Evolutionary conservation across 2,329 filamentous ascomycete genomes (phyloP).

Genomic region (Pestalotiopsis sp.): DNA sequence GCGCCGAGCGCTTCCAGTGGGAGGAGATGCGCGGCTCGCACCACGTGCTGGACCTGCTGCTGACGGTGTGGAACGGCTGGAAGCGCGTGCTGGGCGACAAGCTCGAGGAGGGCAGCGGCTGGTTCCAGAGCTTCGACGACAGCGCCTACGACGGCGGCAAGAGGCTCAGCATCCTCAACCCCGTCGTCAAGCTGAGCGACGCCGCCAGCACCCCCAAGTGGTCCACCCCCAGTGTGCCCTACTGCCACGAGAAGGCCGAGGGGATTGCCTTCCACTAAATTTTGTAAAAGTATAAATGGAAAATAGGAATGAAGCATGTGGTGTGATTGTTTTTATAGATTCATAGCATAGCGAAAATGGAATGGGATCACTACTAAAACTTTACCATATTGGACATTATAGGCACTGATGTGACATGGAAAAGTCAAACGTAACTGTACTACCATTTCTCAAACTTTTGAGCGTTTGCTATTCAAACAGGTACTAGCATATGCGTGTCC

Average conservation of each 20-base stretch:
- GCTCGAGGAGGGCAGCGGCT: slow-evolving; percentile 23
- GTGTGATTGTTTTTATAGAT: background rate
- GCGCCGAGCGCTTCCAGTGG: slow-evolving; percentile 28
- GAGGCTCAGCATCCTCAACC: slow-evolving; percentile 26
- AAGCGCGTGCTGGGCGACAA: slow-evolving; percentile 21
- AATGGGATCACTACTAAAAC: background rate
- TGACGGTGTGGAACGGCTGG: slow-evolving; percentile 27
- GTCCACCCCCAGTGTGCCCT: slow-evolving; percentile 25
- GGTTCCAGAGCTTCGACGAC: slow-evolving; percentile 26
- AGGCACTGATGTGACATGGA: background rate
- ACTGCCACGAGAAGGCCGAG: slow-evolving; percentile 19
- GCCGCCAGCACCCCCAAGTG: slow-evolving; percentile 20
- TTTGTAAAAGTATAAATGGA: background rate
- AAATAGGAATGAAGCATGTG: background rate
- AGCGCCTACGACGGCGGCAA: slow-evolving; percentile 23
- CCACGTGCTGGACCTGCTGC: slow-evolving; percentile 28
- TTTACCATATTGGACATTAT: background rate
- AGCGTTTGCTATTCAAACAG: too few species aligned
- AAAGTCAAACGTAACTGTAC: too few species aligned
- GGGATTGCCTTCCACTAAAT: slow-evolving; percentile 8
- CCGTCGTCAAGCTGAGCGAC: slow-evolving; percentile 26
- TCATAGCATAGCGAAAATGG: background rate
- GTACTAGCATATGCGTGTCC: too few species aligned
- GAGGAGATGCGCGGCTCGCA: slow-evolving; percentile 27
- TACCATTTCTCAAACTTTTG: too few species aligned